phyloP scores from a whole-genome alignment of 257 asterid species.

The Lavandula angustifolia region DNA sequence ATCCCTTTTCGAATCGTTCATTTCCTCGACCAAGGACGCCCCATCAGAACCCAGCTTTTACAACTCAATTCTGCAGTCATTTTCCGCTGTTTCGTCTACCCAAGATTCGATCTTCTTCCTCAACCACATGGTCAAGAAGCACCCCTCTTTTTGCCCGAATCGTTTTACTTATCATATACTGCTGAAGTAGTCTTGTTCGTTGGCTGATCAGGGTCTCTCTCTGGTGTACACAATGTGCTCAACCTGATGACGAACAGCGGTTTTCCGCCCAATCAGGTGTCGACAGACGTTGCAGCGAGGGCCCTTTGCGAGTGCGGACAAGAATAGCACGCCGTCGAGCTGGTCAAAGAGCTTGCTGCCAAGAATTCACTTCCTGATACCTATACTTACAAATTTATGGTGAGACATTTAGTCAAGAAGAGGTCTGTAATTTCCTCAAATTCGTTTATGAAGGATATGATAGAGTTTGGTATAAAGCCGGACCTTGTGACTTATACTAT shows the following conservation, averaged over 20 bases:
- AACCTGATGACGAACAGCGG: conserved; percentile 69
- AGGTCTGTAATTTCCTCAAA: conserved; percentile 58
- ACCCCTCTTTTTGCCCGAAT: conserved; percentile 77
- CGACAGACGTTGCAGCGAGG: conserved; percentile 72
- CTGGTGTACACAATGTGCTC: conserved; percentile 60
- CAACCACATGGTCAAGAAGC: conserved; percentile 71
- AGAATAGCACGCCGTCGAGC: conserved; percentile 74
- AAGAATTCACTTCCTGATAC: conserved; percentile 64
- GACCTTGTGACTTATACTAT: conserved; percentile 91
- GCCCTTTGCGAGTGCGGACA: conserved; percentile 73
- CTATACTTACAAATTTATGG: conserved; percentile 74
- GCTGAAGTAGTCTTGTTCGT: conserved; percentile 64
- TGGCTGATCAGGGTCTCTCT: conserved; percentile 46
- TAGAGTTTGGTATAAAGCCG: conserved; percentile 65
- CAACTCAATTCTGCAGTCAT: conserved; percentile 67
- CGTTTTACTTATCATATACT: conserved; percentile 68
- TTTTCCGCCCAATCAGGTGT: conserved; percentile 63
- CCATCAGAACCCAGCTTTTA: conserved; percentile 61
- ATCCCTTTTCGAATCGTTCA: conserved; percentile 64
- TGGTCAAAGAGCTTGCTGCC: conserved; percentile 64
- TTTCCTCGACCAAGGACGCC: conserved; percentile 47
- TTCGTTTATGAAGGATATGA: conserved; percentile 69
- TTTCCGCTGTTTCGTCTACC: conserved; percentile 56
- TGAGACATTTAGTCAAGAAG: conserved; percentile 69
- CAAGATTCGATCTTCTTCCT: conserved; percentile 82